Conservation (phyloP, 495 filamentous ascomycete species). For the Tricharina praecox region DNA sequence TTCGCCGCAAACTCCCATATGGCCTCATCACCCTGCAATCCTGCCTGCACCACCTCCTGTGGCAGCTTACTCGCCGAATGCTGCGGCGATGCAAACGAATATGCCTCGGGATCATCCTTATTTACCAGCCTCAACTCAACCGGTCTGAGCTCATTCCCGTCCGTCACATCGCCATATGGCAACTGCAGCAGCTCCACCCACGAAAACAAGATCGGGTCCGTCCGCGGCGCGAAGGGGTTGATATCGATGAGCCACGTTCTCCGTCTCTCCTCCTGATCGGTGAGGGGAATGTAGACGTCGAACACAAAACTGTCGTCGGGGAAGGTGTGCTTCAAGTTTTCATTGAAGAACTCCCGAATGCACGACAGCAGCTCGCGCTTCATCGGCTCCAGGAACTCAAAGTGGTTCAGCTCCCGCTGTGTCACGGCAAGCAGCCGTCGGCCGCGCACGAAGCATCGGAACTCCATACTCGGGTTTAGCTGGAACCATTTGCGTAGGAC, state of each 20-base stretch:
- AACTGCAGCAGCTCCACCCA: conserved; percentile 75
- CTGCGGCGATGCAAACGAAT: conserved; percentile 64
- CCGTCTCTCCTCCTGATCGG: conserved; percentile 39
- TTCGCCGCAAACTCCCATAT: conserved; percentile 73
- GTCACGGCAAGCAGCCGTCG: conserved; percentile 63
- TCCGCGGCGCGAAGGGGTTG: conserved; percentile 84
- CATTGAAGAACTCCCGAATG: conserved; percentile 57
- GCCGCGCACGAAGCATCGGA: conserved; percentile 79
- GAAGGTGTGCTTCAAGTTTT: conserved; percentile 54
- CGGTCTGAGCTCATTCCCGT: conserved; percentile 26
- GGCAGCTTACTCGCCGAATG: conserved; percentile 94
- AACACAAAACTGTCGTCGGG: conserved; percentile 72
- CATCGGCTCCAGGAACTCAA: conserved; percentile 58
- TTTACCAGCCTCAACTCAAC: conserved; percentile 70
- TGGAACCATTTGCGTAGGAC: conserved; percentile 75
- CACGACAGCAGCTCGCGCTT: conserved; percentile 41
- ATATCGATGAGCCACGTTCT: conserved; percentile 74
- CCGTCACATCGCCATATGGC: conserved; percentile 29
- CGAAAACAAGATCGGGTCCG: conserved; percentile 74
- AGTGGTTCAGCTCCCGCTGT: conserved; percentile 82
- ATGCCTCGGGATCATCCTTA: conserved; percentile 33
- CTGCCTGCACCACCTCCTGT: conserved; percentile 84
- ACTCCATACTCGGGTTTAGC: conserved; percentile 79
- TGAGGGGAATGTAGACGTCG: conserved; percentile 76
- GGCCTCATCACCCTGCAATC: conserved; percentile 49